Conservation (phyloP, 176 grass and related monocot species). For the Oryza meridionalis region DNA sequence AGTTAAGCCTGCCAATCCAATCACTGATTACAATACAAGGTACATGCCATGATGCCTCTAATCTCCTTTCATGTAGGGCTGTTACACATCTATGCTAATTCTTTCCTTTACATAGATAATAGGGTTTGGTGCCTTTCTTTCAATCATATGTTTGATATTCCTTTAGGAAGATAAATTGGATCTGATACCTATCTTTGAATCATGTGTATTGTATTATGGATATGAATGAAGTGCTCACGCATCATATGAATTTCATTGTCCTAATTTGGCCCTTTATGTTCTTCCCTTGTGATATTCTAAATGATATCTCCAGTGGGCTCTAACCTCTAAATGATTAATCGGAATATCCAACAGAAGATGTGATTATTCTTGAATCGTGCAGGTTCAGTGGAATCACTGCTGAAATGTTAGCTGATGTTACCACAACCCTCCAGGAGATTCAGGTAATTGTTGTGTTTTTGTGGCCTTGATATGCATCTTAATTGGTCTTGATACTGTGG, state of each 20-base stretch:
- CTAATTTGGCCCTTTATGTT: conserved; percentile 26
- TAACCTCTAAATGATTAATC: conserved; percentile 3
- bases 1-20: conserved; percentile 89
- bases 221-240: background rate
- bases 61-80: conserved; percentile 10
- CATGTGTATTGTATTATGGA: conserved; percentile 25
- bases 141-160: background rate
- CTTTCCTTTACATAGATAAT: background rate
- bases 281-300: conserved; percentile 21
- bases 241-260: background rate
- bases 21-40: conserved; percentile 95
- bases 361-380: conserved; percentile 46
- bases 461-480: background rate
- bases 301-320: conserved; percentile 11
- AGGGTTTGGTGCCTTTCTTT: no score
- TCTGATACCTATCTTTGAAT: conserved; percentile 4
- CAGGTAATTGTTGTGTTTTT: conserved; percentile 53
- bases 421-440: conserved; percentile 84
- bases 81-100: background rate
- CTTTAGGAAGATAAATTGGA: background rate
- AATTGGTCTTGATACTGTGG: conserved; percentile 36
- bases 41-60: conserved; percentile 39
- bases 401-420: conserved; percentile 90
- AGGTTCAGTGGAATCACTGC: conserved; percentile 92
- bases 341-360: conserved; percentile 12